Conservation (phyloP, 805 yeast genomes). For the Suhomyces sp. region DNA sequence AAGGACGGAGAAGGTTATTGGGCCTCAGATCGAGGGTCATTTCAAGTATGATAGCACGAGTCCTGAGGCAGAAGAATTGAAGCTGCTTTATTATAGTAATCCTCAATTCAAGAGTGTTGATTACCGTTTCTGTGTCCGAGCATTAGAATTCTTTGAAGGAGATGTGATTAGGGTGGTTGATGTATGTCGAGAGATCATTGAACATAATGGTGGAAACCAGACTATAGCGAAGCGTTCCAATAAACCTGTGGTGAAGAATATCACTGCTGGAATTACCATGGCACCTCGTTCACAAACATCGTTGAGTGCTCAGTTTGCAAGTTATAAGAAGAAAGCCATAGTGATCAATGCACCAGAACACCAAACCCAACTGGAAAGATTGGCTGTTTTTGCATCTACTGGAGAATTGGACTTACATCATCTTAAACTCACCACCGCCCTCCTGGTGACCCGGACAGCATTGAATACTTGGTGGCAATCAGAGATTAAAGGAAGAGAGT, state of each 20-base stretch:
- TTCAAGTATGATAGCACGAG: neutral
- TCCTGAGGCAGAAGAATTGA: conserved; percentile 33
- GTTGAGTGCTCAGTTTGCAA: neutral
- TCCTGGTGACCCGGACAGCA: conserved; percentile 31
- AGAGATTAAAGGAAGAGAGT: conserved; percentile 45
- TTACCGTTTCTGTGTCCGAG: conserved; percentile 38
- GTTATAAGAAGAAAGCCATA: neutral
- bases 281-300: neutral
- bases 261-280: neutral
- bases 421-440: conserved; percentile 48
- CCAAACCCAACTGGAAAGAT: conserved; percentile 1
- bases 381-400: neutral
- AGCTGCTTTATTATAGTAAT: conserved; percentile 22
- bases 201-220: no score
- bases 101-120: conserved; percentile 32
- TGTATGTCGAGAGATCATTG: conserved; percentile 32
- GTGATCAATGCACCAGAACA: conserved; percentile 11
- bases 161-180: conserved; percentile 38
- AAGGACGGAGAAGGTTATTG: conserved; percentile 1
- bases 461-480: conserved; percentile 62
- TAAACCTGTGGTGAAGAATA: conserved; percentile 1
- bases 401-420: conserved; percentile 57
- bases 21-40: neutral
- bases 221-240: neutral
- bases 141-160: conserved; percentile 46